Percentiles rank a stretch among this genome's conserved stretches.
phyloP scores from a whole-genome alignment of 2,329 filamentous ascomycete species.

The Albifimbria verrucaria region DNA sequence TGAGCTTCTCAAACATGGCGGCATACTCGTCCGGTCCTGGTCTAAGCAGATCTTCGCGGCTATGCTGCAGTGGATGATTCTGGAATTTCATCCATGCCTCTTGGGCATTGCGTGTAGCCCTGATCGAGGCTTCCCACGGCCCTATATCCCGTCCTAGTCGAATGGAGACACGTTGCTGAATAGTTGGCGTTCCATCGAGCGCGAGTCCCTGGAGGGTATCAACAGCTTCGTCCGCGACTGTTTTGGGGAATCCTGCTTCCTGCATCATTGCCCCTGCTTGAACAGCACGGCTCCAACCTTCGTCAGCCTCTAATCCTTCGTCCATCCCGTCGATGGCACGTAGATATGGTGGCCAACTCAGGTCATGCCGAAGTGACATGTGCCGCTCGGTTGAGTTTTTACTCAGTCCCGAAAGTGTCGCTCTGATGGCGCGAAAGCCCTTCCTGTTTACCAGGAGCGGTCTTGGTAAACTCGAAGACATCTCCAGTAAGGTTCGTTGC shows the following conservation, averaged over 20 bases:
- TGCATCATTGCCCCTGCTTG: conserved; percentile 51
- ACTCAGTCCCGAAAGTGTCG: conserved; percentile 49
- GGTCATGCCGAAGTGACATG: conserved; percentile 43
- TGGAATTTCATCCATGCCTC: conserved; percentile 58
- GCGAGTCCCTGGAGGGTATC: conserved; percentile 51
- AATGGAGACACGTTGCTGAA: conserved; percentile 41
- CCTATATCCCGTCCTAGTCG: conserved; percentile 13
- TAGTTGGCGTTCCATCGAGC: conserved; percentile 50
- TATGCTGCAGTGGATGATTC: conserved; percentile 27
- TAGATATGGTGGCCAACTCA: conserved; percentile 60
- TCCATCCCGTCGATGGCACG: conserved; percentile 57
- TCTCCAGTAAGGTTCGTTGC: conserved; percentile 49
- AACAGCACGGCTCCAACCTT: conserved; percentile 52
- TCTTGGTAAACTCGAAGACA: conserved; percentile 45
- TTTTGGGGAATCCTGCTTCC: conserved; percentile 52
- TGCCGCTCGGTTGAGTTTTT: conserved; percentile 50
- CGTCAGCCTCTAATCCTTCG: conserved; percentile 46
- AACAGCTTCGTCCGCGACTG: conserved; percentile 44
- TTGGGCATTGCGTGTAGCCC: conserved; percentile 56
- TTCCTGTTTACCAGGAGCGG: conserved; percentile 47
- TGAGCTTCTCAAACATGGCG: conserved; percentile 59
- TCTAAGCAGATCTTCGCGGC: conserved; percentile 9
- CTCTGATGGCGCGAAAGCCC: conserved; percentile 53
- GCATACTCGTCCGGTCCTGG: conserved; percentile 47
- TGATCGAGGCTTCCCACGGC: conserved; percentile 54